A percentile compares a stretch with the other conserved stretches of the same genome.
Conservation (phyloP, 345 rosid species). For the Excoecaria cochinchinensis region DNA sequence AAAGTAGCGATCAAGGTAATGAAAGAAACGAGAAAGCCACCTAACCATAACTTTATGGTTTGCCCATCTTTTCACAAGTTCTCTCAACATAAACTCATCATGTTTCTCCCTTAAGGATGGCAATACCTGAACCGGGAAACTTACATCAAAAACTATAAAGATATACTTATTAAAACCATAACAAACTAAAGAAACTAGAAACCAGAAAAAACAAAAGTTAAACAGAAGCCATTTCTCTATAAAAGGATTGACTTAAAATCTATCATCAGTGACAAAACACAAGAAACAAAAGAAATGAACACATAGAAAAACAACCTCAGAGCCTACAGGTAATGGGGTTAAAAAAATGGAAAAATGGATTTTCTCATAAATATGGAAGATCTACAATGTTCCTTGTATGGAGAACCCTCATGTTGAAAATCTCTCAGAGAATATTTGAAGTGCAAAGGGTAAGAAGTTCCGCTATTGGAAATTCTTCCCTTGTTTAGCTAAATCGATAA, state of each 20-base stretch:
- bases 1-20: conserved; percentile 51
- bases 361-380: not conserved
- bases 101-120: conserved; percentile 46
- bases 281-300: not conserved
- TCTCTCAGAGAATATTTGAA: not conserved
- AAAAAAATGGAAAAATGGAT: not conserved
- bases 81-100: conserved; percentile 52
- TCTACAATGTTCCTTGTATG: not conserved
- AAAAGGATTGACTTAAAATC: not conserved
- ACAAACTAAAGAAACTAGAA: not conserved
- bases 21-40: conserved; percentile 54
- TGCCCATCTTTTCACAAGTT: conserved; percentile 51
- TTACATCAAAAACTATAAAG: not conserved
- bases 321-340: not conserved
- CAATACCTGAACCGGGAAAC: conserved; percentile 34
- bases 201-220: not conserved
- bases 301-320: not conserved
- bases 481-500: not conserved
- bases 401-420: not conserved
- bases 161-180: not conserved
- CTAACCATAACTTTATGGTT: conserved; percentile 53
- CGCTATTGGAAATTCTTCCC: not conserved
- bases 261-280: too few species aligned
- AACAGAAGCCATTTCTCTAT: not conserved
- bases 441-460: not conserved